Evolutionary conservation across 2,329 filamentous ascomycete genomes (phyloP), one percentile per base, ranked within the genome.

Genomic region (Phialemonium atrogriseum): DNA sequence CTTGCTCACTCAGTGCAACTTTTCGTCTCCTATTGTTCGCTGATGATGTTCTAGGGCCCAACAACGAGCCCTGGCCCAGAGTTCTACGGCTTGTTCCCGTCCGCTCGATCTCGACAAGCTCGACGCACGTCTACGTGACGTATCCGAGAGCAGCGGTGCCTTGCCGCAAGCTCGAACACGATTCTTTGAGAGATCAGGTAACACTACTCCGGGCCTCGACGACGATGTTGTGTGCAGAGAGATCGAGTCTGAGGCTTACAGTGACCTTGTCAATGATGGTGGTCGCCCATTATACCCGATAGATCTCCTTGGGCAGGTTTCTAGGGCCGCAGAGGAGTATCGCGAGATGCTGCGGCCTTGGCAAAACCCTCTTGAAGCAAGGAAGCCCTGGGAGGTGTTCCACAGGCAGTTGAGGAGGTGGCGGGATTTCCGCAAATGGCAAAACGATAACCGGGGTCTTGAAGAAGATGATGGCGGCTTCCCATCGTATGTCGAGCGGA

Each of bases 231-330:
- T n/a, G n/a, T n/a, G n/a, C n/a, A n/a, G n/a, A n/a, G n/a, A n/a
- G 6, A 13, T 12, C 10, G 46, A 55, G 35, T 45, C 19, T 3
- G 24, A 43, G 8, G 40, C 32, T 20, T 54, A 56, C 34, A 18
- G 51, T 23, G 28, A 42, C 4, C 51, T 58, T 14, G 24, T 58
- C 20, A 39, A 39, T 7, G 47, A 51, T 17, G 52, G 52, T 27
- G 50, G 54, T 20, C 50, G 47, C 17, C 53, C 54, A 7, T 26
- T 44, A 16, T 55, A 53, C 30, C 43, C 38, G 10, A 44, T 56
- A 13, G 36, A 39, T 16, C 43, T 46, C 12, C 31, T 54, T 7
- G 39, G 48, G 5, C 30, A 49, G 11, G 39, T 58, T 24, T 23
- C 32, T 7, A 12, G 32, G 12, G 24, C 49, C 12, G 42, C 47